Conservation (phyloP, 352 stramenopile species). For the Phytophthora fragariae region DNA sequence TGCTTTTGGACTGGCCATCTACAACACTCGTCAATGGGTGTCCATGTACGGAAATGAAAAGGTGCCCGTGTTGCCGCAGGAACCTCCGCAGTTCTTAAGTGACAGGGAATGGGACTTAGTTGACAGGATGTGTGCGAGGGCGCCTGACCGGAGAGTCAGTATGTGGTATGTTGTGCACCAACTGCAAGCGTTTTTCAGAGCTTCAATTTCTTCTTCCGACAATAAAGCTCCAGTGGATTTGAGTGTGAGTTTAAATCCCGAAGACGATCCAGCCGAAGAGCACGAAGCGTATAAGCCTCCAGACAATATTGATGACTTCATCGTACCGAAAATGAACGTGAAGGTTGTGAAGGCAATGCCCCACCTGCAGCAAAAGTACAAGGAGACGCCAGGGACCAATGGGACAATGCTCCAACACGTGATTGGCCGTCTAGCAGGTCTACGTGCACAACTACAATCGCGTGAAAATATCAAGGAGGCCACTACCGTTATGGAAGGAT, state of each 20-base stretch:
- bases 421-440: conserved; percentile 19
- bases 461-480: conserved; percentile 18
- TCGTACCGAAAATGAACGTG: conserved; percentile 34
- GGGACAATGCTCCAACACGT: conserved; percentile 24
- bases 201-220: conserved; percentile 4
- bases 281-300: conserved; percentile 18
- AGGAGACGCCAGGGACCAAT: conserved; percentile 8
- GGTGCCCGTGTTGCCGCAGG: conserved; percentile 16
- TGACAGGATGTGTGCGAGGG: conserved; percentile 31
- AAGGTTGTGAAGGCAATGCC: conserved; percentile 34
- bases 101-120: conserved; percentile 37
- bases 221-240: conserved; percentile 30
- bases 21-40: conserved; percentile 33
- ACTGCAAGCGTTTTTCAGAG: conserved; percentile 27
- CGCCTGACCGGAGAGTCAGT: conserved; percentile 15
- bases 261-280: conserved; percentile 25
- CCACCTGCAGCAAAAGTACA: conserved; percentile 12
- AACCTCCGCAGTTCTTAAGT: conserved; percentile 23
- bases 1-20: conserved; percentile 35
- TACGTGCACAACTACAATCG: conserved; percentile 22
- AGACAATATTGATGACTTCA: conserved; percentile 33
- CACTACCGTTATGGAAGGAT: conserved; percentile 25
- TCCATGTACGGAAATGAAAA: conserved; percentile 27
- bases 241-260: conserved; percentile 26
- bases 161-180: conserved; percentile 47